Evolutionary conservation across 2,329 filamentous ascomycete genomes (phyloP).

Genomic region (Neofusicoccum sp.): DNA sequence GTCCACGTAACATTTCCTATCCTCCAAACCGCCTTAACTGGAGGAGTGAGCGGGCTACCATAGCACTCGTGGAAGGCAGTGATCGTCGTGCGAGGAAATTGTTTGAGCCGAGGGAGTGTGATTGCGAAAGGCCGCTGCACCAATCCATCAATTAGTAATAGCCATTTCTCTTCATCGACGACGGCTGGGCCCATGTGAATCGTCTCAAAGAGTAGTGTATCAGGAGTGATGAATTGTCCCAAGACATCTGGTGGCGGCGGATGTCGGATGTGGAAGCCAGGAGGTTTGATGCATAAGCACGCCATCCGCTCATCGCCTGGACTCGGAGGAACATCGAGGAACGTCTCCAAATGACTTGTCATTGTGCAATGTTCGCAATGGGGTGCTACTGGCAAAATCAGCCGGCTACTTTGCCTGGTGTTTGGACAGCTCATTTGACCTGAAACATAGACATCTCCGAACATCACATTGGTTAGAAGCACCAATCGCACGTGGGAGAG

Average conservation of each 20-base stretch:
- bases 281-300: slow-evolving; percentile 9
- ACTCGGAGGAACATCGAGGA: not conserved
- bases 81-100: slow-evolving; percentile 26
- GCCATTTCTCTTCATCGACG: slow-evolving; percentile 29
- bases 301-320: not conserved
- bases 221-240: slow-evolving; percentile 25
- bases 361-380: too few species aligned
- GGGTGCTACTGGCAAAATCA: too few species aligned
- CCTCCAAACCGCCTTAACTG: slow-evolving; percentile 29
- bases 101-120: slow-evolving; percentile 26
- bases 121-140: slow-evolving; percentile 30
- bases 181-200: slow-evolving; percentile 36
- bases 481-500: too few species aligned
- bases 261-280: slow-evolving; percentile 25
- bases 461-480: too few species aligned
- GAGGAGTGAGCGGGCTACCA: slow-evolving; percentile 33
- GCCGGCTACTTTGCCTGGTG: too few species aligned
- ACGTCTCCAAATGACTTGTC: not conserved
- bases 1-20: slow-evolving; percentile 39
- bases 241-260: slow-evolving; percentile 31
- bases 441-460: too few species aligned
- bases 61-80: slow-evolving; percentile 39
- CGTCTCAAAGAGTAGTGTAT: slow-evolving; percentile 35
- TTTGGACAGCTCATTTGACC: too few species aligned
- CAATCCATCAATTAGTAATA: slow-evolving; percentile 32